Percentiles rank a stretch among this genome's conserved stretches.
These are phyloP conservation scores for Blastobotrys serpentis DNA, from an alignment of 1,139 yeast genomes.

Conservation along the genomic window DNA sequence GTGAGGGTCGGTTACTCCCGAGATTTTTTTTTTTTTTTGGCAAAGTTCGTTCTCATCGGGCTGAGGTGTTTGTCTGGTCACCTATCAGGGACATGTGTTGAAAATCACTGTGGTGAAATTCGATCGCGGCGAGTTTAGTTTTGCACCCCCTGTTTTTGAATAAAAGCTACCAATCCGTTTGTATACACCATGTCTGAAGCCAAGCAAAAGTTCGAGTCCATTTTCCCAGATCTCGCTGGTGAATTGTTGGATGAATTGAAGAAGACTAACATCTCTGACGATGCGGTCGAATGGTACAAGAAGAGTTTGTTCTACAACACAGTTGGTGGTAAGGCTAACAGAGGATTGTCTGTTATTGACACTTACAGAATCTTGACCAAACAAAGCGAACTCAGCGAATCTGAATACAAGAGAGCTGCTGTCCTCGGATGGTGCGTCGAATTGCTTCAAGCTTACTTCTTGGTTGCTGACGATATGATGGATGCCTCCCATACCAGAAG, in stretches of 20 bases:
- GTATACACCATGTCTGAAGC: slow-evolving; percentile 15
- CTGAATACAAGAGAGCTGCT: slow-evolving; percentile 81
- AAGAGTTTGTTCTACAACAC: slow-evolving; percentile 78
- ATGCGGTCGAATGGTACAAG: slow-evolving; percentile 85
- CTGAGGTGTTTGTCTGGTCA: too few relatives aligned
- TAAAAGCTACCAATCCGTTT: not conserved
- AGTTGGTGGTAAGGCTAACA: slow-evolving; percentile 94
- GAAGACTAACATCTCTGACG: slow-evolving; percentile 78
- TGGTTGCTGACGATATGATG: slow-evolving; percentile 99
- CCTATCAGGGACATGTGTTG: too few relatives aligned
- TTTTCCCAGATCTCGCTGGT: slow-evolving; percentile 74
- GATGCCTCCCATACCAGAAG: slow-evolving; percentile 95
- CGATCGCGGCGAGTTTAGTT: too few relatives aligned
- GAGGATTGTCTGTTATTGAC: slow-evolving; percentile 94
- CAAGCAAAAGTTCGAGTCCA: slow-evolving; percentile 64
- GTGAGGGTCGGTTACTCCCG: too few relatives aligned
- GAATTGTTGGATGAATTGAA: slow-evolving; percentile 67
- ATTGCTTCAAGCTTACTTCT: slow-evolving; percentile 90
- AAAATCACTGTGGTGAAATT: too few relatives aligned
- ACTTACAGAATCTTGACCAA: slow-evolving; percentile 80
- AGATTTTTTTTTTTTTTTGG: too few relatives aligned
- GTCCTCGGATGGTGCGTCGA: slow-evolving; percentile 96
- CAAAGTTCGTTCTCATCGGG: too few relatives aligned
- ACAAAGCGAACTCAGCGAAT: slow-evolving; percentile 59
- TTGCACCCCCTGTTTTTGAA: not conserved